phyloP scores from a whole-genome alignment of 768 basidiomycete species.

The Heimioporus sp. region DNA sequence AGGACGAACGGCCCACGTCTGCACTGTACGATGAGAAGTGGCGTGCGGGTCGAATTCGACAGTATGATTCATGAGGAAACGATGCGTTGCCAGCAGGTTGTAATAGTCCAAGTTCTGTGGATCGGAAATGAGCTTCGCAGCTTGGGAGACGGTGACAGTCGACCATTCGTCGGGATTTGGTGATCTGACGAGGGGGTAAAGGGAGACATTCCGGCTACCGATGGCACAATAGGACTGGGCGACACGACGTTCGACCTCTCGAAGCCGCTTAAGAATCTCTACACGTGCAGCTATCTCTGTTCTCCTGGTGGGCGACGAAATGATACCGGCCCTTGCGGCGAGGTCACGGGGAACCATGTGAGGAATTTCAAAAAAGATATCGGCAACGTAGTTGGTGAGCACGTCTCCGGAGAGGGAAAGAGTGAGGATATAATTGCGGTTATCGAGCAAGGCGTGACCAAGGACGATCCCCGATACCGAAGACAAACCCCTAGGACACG shows the following conservation, averaged over 20 bases:
- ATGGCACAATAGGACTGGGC: slow-evolving; percentile 42
- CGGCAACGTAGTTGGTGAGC: slow-evolving; percentile 45
- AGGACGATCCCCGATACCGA: slow-evolving; percentile 27
- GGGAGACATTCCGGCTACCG: slow-evolving; percentile 21
- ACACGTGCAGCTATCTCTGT: slow-evolving; percentile 58
- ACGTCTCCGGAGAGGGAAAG: slow-evolving; percentile 47
- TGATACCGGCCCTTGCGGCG: slow-evolving; percentile 46
- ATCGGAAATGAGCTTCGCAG: slow-evolving; percentile 42
- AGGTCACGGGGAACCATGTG: slow-evolving; percentile 48
- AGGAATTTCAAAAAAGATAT: slow-evolving; percentile 63
- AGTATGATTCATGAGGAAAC: slow-evolving; percentile 55
- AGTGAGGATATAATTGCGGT: slow-evolving; percentile 27
- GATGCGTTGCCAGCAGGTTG: slow-evolving; percentile 55
- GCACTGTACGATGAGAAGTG: slow-evolving; percentile 43
- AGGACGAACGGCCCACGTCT: slow-evolving; percentile 65
- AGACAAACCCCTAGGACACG: slow-evolving; percentile 15
- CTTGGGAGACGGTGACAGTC: slow-evolving; percentile 51
- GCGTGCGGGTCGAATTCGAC: slow-evolving; percentile 52
- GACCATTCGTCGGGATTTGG: slow-evolving; percentile 51
- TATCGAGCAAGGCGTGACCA: slow-evolving; percentile 30
- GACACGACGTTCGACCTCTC: slow-evolving; percentile 47
- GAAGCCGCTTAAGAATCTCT: slow-evolving; percentile 58
- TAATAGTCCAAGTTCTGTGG: slow-evolving; percentile 28
- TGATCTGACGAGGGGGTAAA: slow-evolving; percentile 47
- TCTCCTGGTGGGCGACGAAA: slow-evolving; percentile 25